Conservation (phyloP, 306 rosid species). For the Ochetophila trinervis region DNA sequence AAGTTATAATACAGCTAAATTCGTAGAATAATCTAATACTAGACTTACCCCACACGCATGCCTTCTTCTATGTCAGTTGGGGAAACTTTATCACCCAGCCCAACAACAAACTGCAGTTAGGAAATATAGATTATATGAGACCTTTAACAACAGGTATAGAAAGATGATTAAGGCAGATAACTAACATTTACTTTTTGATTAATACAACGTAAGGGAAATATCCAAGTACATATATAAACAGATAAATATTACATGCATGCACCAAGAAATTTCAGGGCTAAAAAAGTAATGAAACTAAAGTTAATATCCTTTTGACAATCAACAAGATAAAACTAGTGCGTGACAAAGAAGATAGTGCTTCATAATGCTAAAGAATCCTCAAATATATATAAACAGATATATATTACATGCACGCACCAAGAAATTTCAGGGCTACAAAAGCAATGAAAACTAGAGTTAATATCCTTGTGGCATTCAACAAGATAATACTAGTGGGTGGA, state of each 20-base stretch:
- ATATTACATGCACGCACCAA: too few relatives aligned
- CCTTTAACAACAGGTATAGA: neutral
- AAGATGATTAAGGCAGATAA: slow-evolving; percentile 8
- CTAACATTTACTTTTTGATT: neutral
- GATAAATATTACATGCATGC: too few relatives aligned
- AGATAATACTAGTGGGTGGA: too few relatives aligned
- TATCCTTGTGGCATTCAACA: too few relatives aligned
- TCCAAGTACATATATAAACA: too few relatives aligned
- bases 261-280: too few relatives aligned
- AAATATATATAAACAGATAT: too few relatives aligned
- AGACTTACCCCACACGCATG: slow-evolving; percentile 96
- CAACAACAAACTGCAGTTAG: slow-evolving; percentile 84
- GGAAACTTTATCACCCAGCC: slow-evolving; percentile 97
- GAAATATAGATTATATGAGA: slow-evolving; percentile 35
- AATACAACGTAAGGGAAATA: neutral
- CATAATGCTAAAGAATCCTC: neutral
- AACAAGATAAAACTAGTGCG: neutral
- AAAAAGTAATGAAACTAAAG: too few relatives aligned
- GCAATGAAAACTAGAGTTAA: too few relatives aligned
- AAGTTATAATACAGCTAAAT: neutral
- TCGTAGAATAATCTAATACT: neutral
- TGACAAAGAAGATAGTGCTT: neutral
- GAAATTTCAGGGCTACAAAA: too few relatives aligned
- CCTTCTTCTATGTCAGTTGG: slow-evolving; percentile 99
- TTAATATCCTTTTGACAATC: neutral